These are phyloP conservation scores for Groenewaldozyma auringiensis DNA, from an alignment of 1,139 yeast species.

Conservation along the genomic window DNA sequence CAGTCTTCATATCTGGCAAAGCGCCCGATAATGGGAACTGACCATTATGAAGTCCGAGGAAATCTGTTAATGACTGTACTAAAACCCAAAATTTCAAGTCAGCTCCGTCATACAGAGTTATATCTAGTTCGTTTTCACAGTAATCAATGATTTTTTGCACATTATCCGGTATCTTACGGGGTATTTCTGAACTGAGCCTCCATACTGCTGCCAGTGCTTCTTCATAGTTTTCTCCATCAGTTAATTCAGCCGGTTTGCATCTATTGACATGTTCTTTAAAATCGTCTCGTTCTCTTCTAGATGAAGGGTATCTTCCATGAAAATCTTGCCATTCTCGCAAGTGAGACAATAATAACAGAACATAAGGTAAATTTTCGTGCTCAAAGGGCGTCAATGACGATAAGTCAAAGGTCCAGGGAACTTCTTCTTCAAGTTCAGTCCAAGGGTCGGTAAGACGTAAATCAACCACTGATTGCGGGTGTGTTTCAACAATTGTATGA, in stretches of 20 bases:
- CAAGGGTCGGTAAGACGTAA: constrained; percentile 69
- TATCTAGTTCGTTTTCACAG: constrained; percentile 11
- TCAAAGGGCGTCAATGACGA: constrained; percentile 42
- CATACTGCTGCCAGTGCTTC: constrained; percentile 61
- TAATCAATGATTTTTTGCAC: constrained; percentile 24
- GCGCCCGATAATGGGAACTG: constrained; percentile 64
- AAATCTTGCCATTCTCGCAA: constrained; percentile 38
- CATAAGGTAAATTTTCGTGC: constrained; percentile 67
- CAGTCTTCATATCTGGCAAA: constrained; percentile 86
- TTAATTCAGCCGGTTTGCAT: constrained; percentile 28
- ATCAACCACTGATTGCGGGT: constrained; percentile 58
- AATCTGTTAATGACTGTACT: constrained; percentile 47
- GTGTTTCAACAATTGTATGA: constrained; percentile 67
- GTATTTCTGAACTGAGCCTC: constrained; percentile 35
- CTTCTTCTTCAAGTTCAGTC: constrained; percentile 53
- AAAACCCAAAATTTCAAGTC: constrained; percentile 51
- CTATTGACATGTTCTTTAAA: constrained; percentile 38
- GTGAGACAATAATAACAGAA: constrained; percentile 56
- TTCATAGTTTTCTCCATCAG: constrained; percentile 52
- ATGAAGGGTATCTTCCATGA: constrained; percentile 37
- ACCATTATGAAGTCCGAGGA: constrained; percentile 35
- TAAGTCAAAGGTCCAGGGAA: constrained; percentile 43
- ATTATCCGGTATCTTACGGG: constrained; percentile 33
- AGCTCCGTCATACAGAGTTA: constrained; percentile 10
- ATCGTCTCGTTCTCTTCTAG: constrained; percentile 40